Evolutionary conservation across 2,329 filamentous ascomycete genomes (phyloP).

Genomic region (Pseudopyrenochaeta lycopersici): DNA sequence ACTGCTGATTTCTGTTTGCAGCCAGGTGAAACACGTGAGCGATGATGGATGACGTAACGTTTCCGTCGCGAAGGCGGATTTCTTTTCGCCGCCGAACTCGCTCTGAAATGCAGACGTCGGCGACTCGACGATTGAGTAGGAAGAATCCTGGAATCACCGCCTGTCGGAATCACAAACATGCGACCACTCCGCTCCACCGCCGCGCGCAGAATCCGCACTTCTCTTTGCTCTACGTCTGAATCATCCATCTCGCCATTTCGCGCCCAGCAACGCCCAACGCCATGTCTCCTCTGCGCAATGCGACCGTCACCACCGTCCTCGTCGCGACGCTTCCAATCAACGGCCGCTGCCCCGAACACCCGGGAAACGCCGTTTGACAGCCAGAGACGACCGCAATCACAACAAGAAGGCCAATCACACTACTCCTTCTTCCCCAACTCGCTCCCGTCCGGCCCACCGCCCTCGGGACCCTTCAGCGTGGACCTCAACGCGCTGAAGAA

Average conservation of each 20-base stretch:
- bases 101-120: neutral
- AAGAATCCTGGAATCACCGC: neutral
- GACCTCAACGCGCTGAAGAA: constrained; percentile 74
- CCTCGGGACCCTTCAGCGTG: constrained; percentile 77
- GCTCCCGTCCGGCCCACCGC: constrained; percentile 80
- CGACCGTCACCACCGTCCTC: constrained; percentile 12
- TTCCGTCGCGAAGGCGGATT: constrained; percentile 8
- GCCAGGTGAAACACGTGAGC: too few relatives aligned
- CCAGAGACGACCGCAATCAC: constrained; percentile 8
- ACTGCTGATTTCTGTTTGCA: too few relatives aligned
- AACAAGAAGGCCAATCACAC: constrained; percentile 62
- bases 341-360: constrained; percentile 13
- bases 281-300: constrained; percentile 38
- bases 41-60: constrained; percentile 26
- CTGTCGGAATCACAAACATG: constrained; percentile 16
- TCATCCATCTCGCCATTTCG: constrained; percentile 18
- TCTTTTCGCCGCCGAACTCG: constrained; percentile 16
- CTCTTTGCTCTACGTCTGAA: constrained; percentile 26
- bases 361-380: constrained; percentile 26
- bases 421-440: constrained; percentile 90
- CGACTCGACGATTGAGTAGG: too few relatives aligned
- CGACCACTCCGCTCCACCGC: constrained; percentile 30
- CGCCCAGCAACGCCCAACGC: constrained; percentile 23
- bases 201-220: constrained; percentile 35
- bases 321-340: constrained; percentile 35